Evolutionary conservation across 164 flowering plant species (phyloP).

Genomic region (Piper longum): DNA sequence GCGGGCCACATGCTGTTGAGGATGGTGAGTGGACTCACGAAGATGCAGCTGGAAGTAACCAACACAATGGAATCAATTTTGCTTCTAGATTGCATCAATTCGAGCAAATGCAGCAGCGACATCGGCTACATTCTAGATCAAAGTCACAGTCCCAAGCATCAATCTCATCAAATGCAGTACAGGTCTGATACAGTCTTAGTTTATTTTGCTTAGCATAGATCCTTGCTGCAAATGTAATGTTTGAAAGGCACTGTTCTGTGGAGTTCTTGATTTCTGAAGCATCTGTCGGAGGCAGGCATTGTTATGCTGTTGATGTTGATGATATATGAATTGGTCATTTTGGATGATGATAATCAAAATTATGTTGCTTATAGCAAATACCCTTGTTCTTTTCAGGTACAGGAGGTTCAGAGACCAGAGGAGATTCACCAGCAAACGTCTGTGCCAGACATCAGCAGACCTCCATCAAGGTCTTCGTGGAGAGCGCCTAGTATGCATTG

Average conservation of each 20-base stretch:
- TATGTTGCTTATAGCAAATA: background rate
- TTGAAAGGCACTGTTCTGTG: background rate
- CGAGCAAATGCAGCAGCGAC: constrained; percentile 60
- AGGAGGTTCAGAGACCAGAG: constrained; percentile 28
- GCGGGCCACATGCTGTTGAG: constrained; percentile 22
- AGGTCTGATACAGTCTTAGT: constrained; percentile 24
- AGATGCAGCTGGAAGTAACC: constrained; percentile 20
- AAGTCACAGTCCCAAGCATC: constrained; percentile 33
- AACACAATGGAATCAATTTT: constrained; percentile 56
- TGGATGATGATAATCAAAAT: background rate
- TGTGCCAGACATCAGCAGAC: constrained; percentile 22
- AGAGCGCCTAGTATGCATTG: constrained; percentile 41
- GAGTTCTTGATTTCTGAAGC: too few species aligned
- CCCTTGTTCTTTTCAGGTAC: background rate
- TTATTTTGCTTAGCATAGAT: background rate
- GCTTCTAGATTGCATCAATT: constrained; percentile 56
- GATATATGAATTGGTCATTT: background rate
- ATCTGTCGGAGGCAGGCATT: constrained; percentile 1
- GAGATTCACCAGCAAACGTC: constrained; percentile 25
- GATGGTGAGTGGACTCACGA: constrained; percentile 35
- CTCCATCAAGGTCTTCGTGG: constrained; percentile 52
- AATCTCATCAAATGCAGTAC: constrained; percentile 20
- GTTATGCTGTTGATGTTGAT: background rate
- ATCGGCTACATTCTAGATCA: constrained; percentile 40
- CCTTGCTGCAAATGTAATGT: background rate